A percentile compares a stretch with the other conserved stretches of the same genome.
Evolutionary conservation across 164 flowering plant genomes (phyloP).

Genomic region (Saururus chinensis): DNA sequence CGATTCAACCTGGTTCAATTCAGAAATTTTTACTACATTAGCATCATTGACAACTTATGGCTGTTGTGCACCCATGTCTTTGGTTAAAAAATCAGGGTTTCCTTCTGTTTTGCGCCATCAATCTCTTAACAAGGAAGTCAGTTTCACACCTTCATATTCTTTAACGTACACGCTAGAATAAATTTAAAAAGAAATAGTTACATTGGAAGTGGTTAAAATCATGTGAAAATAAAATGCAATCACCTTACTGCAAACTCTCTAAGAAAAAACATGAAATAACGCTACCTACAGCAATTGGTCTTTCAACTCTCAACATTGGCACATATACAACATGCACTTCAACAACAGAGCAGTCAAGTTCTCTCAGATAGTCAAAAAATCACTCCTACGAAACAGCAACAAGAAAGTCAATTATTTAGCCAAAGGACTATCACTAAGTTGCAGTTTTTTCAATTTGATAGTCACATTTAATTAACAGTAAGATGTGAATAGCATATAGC

Average conservation of each 20-base stretch:
- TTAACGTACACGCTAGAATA: too few relatives aligned
- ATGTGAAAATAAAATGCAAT: too few relatives aligned
- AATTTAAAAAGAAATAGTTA: too few relatives aligned
- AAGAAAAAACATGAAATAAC: neutral
- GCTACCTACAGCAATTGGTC: slow-evolving; percentile 82
- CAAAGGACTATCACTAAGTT: neutral
- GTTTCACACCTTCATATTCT: slow-evolving; percentile 74
- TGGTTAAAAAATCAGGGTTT: slow-evolving; percentile 94
- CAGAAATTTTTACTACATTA: slow-evolving; percentile 43
- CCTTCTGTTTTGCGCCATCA: slow-evolving; percentile 78
- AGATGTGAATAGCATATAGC: neutral
- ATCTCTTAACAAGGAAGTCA: slow-evolving; percentile 78
- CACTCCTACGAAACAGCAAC: slow-evolving; percentile 39
- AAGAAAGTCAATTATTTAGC: neutral
- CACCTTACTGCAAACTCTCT: too few relatives aligned
- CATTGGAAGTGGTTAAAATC: too few relatives aligned
- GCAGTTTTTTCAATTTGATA: neutral
- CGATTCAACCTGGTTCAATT: slow-evolving; percentile 59
- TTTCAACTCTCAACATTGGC: slow-evolving; percentile 87
- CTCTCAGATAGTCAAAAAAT: slow-evolving; percentile 80
- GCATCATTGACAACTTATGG: slow-evolving; percentile 53
- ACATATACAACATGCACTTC: slow-evolving; percentile 79
- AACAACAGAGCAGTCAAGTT: slow-evolving; percentile 78
- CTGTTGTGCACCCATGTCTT: slow-evolving; percentile 66
- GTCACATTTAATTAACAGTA: neutral